Percentiles rank a stretch among this genome's conserved stretches.
These are phyloP conservation scores for Brassica carinata DNA, from an alignment of 345 rosid genomes.

Conservation along the genomic window DNA sequence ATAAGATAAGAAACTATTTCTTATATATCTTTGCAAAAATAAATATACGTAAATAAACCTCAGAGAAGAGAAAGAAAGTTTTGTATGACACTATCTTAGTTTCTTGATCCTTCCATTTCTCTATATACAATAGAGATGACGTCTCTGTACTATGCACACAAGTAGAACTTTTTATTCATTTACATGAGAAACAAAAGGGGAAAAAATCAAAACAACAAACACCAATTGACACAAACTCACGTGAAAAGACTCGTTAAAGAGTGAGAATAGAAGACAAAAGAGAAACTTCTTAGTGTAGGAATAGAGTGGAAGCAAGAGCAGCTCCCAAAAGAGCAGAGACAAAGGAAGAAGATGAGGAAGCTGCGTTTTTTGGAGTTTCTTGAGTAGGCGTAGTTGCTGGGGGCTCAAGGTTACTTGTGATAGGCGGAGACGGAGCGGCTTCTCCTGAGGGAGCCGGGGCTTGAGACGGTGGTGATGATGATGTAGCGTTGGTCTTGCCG, in stretches of 20 bases:
- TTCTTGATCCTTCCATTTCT: slow-evolving; percentile 3
- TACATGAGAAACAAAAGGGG: slow-evolving; percentile 34
- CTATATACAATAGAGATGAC: background rate
- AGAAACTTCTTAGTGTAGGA: slow-evolving; percentile 40
- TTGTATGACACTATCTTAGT: slow-evolving; percentile 25
- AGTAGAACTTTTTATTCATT: slow-evolving; percentile 28
- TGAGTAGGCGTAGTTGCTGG: slow-evolving; percentile 51
- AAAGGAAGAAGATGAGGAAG: slow-evolving; percentile 39
- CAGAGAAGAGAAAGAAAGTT: slow-evolving; percentile 17
- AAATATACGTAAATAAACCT: background rate
- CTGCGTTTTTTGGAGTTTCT: slow-evolving; percentile 43
- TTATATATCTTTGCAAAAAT: background rate
- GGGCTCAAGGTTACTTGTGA: slow-evolving; percentile 42
- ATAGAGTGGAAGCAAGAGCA: slow-evolving; percentile 50
- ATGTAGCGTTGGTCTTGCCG: slow-evolving; percentile 34
- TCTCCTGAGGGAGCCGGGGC: slow-evolving; percentile 62
- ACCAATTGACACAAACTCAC: slow-evolving; percentile 29
- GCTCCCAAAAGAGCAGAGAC: slow-evolving; percentile 51
- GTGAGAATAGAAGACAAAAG: slow-evolving; percentile 16
- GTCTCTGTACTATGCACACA: slow-evolving; percentile 27
- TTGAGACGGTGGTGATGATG: slow-evolving; percentile 43
- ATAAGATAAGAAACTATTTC: background rate
- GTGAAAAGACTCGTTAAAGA: slow-evolving; percentile 23
- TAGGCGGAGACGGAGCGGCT: slow-evolving; percentile 55
- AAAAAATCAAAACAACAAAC: slow-evolving; percentile 26